Evolutionary conservation across 352 stramenopile genomes (phyloP), one percentile per base, ranked within the genome.

Genomic region (Phytopythium litorale): DNA sequence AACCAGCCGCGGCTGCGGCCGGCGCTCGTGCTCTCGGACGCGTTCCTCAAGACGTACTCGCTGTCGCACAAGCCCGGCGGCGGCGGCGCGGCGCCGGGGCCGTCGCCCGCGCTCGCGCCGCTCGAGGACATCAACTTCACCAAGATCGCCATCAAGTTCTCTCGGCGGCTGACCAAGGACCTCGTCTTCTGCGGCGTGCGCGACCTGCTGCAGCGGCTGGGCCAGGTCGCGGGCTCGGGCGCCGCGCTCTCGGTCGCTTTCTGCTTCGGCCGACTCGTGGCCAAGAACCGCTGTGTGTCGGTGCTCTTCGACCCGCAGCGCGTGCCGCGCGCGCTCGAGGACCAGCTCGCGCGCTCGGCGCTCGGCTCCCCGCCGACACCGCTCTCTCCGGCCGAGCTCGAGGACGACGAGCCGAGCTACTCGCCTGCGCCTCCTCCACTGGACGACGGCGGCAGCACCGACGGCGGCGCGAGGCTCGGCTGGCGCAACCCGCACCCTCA

Each of bases 111-210:
- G 13, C 60, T 89, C 12, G 74, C 75, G 25, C 72, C 82, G n/a
- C 74, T 87, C 21, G 83, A 92, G 54, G 80, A 92, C 60, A 84
- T 90, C 66, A 90, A 90, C 58, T 90, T 89, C 59, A 90, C 79
- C 32, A 92, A 92, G 61, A 86, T 92, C 57, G 83, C 83, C 63
- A 92, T 90, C 73, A 92, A 90, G 56, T 92, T 84, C 61, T 91
- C 81, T 19, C 73, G 71, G 48, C 84, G 73, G 32, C 71, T 92
- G 57, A 92, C 78, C 18, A 92, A 92, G 40, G 83, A 91, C 64
- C 62, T 86, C 19, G 81, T 89, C 13, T 88, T 89, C 58, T 78
- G 75, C 30, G 83, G 77, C 35, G 67, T 90, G 33, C 75, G 83
- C 15, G 83, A 92, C 58, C 59, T 92, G 65, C 62, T 92, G 48